These are phyloP conservation scores for Pichia scutulata DNA, from an alignment of 805 yeast genomes.

Conservation along the genomic window DNA sequence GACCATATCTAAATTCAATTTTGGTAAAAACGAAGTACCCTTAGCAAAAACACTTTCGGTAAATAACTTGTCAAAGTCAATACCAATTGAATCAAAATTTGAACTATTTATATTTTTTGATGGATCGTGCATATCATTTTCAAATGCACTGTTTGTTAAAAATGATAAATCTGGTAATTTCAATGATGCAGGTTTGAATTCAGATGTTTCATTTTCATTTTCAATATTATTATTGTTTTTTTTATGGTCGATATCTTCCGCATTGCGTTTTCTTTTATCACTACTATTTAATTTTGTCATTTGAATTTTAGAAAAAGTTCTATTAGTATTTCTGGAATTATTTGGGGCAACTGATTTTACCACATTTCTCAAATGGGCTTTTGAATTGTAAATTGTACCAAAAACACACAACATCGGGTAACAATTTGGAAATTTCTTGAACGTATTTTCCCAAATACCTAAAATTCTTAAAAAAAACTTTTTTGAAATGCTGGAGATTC, in stretches of 20 bases:
- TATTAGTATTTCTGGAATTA: background rate
- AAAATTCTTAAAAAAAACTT: constrained; percentile 18
- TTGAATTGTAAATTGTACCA: constrained; percentile 31
- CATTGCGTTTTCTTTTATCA: background rate
- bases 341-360: constrained; percentile 10
- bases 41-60: constrained; percentile 22
- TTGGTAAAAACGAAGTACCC: constrained; percentile 14
- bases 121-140: constrained; percentile 1
- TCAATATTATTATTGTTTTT: background rate
- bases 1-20: constrained; percentile 11
- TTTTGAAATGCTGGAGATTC: constrained; percentile 19
- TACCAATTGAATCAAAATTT: constrained; percentile 11
- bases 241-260: background rate
- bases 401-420: constrained; percentile 46
- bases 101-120: background rate
- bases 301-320: background rate
- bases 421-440: constrained; percentile 51
- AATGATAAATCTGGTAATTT: constrained; percentile 6
- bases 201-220: background rate
- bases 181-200: background rate
- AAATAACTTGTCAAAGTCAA: constrained; percentile 19
- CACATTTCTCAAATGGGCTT: constrained; percentile 17
- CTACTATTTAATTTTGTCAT: background rate
- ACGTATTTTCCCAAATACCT: constrained; percentile 30
- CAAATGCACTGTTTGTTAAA: constrained; percentile 4